A percentile compares a stretch with the other conserved stretches of the same genome.
Conservation (phyloP, 2,329 filamentous ascomycete species). For the Phoma herbarum region DNA sequence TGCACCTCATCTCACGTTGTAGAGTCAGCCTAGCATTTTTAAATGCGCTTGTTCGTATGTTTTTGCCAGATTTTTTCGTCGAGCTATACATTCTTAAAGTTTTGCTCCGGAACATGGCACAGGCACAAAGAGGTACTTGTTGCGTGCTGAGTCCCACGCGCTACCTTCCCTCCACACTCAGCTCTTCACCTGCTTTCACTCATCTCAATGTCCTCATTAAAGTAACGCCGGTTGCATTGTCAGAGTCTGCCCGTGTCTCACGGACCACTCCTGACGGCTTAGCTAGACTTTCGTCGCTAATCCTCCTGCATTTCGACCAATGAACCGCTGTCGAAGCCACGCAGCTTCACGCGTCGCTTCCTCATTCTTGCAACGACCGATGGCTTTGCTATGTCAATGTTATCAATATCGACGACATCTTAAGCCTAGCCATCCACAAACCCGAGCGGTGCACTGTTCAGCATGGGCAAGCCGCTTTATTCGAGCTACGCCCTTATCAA, state of each 20-base stretch:
- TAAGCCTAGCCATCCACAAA: neutral
- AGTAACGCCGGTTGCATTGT: too few species aligned
- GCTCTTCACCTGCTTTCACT: neutral
- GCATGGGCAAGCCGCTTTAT: neutral
- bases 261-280: constrained; percentile 1
- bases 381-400: neutral
- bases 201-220: neutral
- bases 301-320: constrained; percentile 10
- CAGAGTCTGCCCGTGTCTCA: neutral
- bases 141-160: constrained; percentile 9
- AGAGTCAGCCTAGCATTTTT: neutral
- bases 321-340: neutral
- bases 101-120: neutral
- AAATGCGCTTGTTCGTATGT: neutral
- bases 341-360: neutral
- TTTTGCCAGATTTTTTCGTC: constrained; percentile 11
- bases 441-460: neutral
- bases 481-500: neutral
- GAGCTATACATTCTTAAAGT: constrained; percentile 12
- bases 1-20: neutral
- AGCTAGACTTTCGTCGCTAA: constrained; percentile 5
- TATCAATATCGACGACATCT: too few species aligned
- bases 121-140: neutral
- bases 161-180: neutral
- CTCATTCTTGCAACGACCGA: neutral